Evolutionary conservation across 2,329 filamentous ascomycete species (phyloP), one percentile per base, ranked within the genome.

Genomic region (Didymella glomerata): DNA sequence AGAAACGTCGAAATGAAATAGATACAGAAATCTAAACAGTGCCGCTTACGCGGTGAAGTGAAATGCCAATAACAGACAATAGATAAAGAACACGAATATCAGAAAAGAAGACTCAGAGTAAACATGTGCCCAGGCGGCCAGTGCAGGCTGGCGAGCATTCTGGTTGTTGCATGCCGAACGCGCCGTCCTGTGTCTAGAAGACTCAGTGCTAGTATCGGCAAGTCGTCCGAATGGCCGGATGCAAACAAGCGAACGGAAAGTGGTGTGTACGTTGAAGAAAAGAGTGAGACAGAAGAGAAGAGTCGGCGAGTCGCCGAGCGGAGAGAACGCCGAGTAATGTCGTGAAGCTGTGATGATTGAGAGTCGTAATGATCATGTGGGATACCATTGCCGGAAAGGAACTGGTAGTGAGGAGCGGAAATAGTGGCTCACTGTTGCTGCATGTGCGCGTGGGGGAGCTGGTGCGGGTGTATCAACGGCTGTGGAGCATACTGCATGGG

Each of bases 401-500:
- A 36, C 38, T 48, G 10, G 8, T 20, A 18, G 40, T 41, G 47
- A 22, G 32, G 20, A 46, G 41, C 10, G 5, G 50, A 36, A 54
- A 20, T 11, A 24, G 22, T 45, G 40, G 52, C 44, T 48, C 25
- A 49, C 38, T 60, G 52, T 30, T 51, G 48, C 22, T 56, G 58
- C 22, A 52, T 41, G 45, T 59, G 56, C 20, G 56, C 14, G 51
- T 54, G 50, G 41, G 56, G 41, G 34, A 50, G 68, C 24, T 54
- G 58, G 34, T 59, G 68, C 24, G 54, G 60, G 24, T 66, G 68
- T 22, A 60, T 40, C 28, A 60, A 49, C 44, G 69, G 67, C 36
- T 65, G 63, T 25, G 64, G 48, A 14, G 63, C 46, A 30, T 70
- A 68, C 49, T 62, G 55, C 61, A 70, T 67, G n/a, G 64, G 46